Percentiles rank a stretch among this genome's conserved stretches.
Evolutionary conservation across 1,284 basidiomycete species (phyloP).

Genomic region (Hemileia vastatrix): DNA sequence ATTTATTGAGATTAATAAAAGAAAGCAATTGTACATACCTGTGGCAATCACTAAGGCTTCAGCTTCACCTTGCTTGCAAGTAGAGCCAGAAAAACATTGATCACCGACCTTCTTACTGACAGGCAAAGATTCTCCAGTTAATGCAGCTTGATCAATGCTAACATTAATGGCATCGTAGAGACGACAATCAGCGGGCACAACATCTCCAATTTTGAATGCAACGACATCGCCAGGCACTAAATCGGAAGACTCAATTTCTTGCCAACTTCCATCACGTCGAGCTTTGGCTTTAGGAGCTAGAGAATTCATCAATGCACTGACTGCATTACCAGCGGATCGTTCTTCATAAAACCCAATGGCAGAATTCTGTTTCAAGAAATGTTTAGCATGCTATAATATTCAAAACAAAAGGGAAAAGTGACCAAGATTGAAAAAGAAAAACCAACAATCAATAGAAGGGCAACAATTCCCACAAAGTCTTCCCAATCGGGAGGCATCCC

Average conservation of each 20-base stretch:
- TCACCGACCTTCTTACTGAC: constrained; percentile 81
- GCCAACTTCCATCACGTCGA: constrained; percentile 70
- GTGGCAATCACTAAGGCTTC: constrained; percentile 95
- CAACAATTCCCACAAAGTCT: constrained; percentile 92
- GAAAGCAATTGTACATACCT: constrained; percentile 51
- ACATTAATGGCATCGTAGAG: constrained; percentile 88
- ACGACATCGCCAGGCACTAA: constrained; percentile 91
- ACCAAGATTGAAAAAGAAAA: too few relatives aligned
- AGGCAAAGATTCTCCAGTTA: constrained; percentile 91
- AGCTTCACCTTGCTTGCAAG: constrained; percentile 93
- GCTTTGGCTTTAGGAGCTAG: constrained; percentile 93
- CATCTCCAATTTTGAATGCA: constrained; percentile 94
- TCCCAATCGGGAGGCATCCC: constrained; percentile 81
- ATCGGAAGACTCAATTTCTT: constrained; percentile 66
- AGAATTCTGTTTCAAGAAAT: constrained; percentile 55
- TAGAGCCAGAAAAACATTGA: constrained; percentile 92
- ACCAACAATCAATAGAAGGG: constrained; percentile 65
- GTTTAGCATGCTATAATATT: background rate
- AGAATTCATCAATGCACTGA: constrained; percentile 98
- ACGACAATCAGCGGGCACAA: constrained; percentile 91
- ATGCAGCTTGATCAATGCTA: constrained; percentile 85
- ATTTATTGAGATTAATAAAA: background rate
- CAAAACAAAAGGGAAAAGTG: background rate
- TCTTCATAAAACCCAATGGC: constrained; percentile 98
- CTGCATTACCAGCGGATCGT: constrained; percentile 89